These are phyloP conservation scores for Gossypium aridum DNA, from an alignment of 441 rosid genomes.

Conservation along the genomic window DNA sequence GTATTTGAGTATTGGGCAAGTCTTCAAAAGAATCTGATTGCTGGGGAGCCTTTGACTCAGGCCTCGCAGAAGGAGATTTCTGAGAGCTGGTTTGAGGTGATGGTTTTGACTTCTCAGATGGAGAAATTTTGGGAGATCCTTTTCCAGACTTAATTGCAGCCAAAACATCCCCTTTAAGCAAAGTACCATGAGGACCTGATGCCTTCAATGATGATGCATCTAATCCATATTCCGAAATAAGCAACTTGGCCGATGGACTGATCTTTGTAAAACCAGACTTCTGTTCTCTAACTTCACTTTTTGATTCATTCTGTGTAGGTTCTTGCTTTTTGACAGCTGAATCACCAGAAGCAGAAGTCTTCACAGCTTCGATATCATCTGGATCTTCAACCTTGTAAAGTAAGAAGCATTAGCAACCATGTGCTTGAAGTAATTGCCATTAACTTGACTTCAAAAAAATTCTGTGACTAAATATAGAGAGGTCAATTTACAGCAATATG, in stretches of 20 bases:
- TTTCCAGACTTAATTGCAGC: slow-evolving; percentile 76
- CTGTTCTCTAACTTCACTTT: slow-evolving; percentile 31
- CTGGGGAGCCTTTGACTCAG: slow-evolving; percentile 40
- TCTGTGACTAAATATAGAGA: background rate
- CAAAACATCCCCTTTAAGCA: slow-evolving; percentile 82
- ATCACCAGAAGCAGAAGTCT: slow-evolving; percentile 41
- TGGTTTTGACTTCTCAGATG: slow-evolving; percentile 38
- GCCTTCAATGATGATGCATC: slow-evolving; percentile 72
- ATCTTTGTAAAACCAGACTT: slow-evolving; percentile 57
- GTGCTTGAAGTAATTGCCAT: slow-evolving; percentile 8
- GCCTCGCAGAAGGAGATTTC: slow-evolving; percentile 28
- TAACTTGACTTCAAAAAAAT: background rate
- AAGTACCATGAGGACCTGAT: slow-evolving; percentile 77
- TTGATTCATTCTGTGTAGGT: slow-evolving; percentile 34
- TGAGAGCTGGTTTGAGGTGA: slow-evolving; percentile 30
- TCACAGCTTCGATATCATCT: slow-evolving; percentile 59
- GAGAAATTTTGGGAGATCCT: slow-evolving; percentile 37
- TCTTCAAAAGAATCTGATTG: slow-evolving; percentile 67
- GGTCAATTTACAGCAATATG: background rate
- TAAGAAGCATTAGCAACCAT: slow-evolving; percentile 17
- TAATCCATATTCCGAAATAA: slow-evolving; percentile 72
- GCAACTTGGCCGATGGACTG: slow-evolving; percentile 86
- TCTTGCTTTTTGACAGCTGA: slow-evolving; percentile 39
- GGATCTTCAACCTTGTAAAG: slow-evolving; percentile 83
- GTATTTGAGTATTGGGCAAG: slow-evolving; percentile 91